A percentile compares a stretch with the other conserved stretches of the same genome.
Evolutionary conservation across 495 filamentous ascomycete species (phyloP).

Genomic region (Tuber borchii): DNA sequence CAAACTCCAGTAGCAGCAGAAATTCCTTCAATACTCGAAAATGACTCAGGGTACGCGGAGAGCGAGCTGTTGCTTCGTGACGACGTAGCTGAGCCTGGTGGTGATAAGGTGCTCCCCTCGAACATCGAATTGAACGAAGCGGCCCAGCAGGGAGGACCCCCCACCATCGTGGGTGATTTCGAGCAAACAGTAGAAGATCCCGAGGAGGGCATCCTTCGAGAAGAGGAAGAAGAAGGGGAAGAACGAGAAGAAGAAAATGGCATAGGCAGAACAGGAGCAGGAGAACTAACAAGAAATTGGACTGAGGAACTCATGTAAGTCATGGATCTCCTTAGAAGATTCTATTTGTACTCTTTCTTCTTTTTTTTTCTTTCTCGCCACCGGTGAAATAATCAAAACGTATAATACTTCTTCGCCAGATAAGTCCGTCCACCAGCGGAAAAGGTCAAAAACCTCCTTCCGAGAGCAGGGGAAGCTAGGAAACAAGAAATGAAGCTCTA

Average conservation of each 20-base stretch:
- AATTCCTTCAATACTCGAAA: slow-evolving; percentile 15
- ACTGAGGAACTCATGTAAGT: slow-evolving; percentile 43
- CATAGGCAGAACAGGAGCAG: slow-evolving; percentile 28
- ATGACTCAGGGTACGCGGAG: slow-evolving; percentile 21
- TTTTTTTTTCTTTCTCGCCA: background rate
- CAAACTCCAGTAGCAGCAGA: slow-evolving; percentile 27
- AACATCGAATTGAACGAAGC: slow-evolving; percentile 20
- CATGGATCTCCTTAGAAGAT: slow-evolving; percentile 24
- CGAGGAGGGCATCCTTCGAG: slow-evolving; percentile 7
- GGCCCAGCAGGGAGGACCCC: background rate
- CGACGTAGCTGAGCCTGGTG: slow-evolving; percentile 23
- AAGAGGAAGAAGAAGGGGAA: slow-evolving; percentile 20
- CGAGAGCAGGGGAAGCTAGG: slow-evolving; percentile 13
- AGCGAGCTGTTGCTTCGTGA: slow-evolving; percentile 31
- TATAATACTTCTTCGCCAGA: background rate
- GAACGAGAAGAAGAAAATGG: slow-evolving; percentile 16
- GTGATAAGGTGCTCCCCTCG: slow-evolving; percentile 31
- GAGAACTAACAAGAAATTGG: slow-evolving; percentile 43
- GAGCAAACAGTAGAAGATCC: background rate
- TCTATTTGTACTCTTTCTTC: background rate
- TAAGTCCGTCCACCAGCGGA: background rate
- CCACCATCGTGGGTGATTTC: background rate
- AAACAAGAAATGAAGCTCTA: slow-evolving; percentile 15
- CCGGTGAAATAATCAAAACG: background rate
- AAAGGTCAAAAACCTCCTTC: background rate